These are phyloP conservation scores for Heterobasidion irregulare DNA, from an alignment of 1,284 basidiomycete genomes.

Conservation along the genomic window DNA sequence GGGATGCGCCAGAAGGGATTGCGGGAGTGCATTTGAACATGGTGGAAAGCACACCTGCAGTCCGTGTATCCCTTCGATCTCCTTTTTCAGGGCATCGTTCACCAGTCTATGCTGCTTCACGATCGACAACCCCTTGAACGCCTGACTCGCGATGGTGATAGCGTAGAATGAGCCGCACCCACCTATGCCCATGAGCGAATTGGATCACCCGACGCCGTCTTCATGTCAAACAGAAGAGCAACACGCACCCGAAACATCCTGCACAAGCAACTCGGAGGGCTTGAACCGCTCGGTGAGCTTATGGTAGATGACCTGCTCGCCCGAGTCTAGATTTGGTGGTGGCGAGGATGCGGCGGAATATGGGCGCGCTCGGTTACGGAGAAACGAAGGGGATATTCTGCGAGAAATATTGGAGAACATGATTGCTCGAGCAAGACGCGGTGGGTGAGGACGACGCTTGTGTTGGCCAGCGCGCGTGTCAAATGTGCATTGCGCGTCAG, in stretches of 20 bases:
- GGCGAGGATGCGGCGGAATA: slow-evolving; percentile 9
- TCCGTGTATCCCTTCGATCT: slow-evolving; percentile 91
- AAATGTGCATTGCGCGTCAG: neutral
- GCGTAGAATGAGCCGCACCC: slow-evolving; percentile 97
- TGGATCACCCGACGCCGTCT: neutral
- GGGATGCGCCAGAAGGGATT: neutral
- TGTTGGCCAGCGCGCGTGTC: neutral
- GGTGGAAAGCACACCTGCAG: slow-evolving; percentile 64
- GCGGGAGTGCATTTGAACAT: neutral
- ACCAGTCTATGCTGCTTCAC: slow-evolving; percentile 95
- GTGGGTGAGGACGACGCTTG: neutral
- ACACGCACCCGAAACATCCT: slow-evolving; percentile 82
- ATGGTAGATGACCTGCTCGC: slow-evolving; percentile 62
- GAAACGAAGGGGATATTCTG: slow-evolving; percentile 14
- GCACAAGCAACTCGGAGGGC: slow-evolving; percentile 72
- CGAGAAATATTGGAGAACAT: slow-evolving; percentile 22
- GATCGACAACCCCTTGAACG: slow-evolving; percentile 80
- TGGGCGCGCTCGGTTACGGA: neutral
- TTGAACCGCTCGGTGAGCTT: slow-evolving; percentile 72
- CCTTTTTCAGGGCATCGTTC: slow-evolving; percentile 80
- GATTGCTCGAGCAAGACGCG: neutral
- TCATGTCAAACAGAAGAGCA: neutral
- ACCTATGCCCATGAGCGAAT: slow-evolving; percentile 36
- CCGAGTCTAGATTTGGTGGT: slow-evolving; percentile 32
- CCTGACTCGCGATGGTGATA: slow-evolving; percentile 78